These are phyloP conservation scores for Trichocladium antarcticum DNA, from an alignment of 495 filamentous ascomycete genomes.

Conservation along the genomic window DNA sequence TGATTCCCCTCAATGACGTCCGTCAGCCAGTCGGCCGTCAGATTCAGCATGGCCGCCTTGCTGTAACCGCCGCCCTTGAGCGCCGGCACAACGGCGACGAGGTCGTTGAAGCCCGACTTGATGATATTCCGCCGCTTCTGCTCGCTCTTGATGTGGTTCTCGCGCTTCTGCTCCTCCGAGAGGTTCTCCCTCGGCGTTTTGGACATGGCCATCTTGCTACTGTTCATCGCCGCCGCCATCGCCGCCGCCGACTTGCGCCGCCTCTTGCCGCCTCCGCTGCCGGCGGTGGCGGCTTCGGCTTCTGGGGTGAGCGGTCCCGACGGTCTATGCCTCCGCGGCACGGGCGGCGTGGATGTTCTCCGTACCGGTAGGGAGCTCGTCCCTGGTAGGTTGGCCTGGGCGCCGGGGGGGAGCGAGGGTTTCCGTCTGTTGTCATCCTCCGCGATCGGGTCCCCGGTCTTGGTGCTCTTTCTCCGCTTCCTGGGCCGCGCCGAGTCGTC, in stretches of 20 bases:
- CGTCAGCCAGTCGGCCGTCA: slow-evolving; percentile 64
- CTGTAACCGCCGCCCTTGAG: slow-evolving; percentile 59
- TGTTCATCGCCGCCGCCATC: not conserved
- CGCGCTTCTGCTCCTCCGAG: slow-evolving; percentile 70
- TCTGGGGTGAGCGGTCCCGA: not conserved
- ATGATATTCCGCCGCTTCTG: slow-evolving; percentile 75
- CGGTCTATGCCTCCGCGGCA: not conserved
- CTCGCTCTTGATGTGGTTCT: slow-evolving; percentile 82
- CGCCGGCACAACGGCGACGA: slow-evolving; percentile 59
- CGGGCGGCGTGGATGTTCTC: not conserved
- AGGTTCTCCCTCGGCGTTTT: slow-evolving; percentile 63
- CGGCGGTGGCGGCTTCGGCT: not conserved
- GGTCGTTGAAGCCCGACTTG: slow-evolving; percentile 62
- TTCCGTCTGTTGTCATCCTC: slow-evolving; percentile 15
- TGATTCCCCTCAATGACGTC: slow-evolving; percentile 58
- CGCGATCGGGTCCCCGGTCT: not conserved
- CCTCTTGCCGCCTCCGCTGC: slow-evolving; percentile 7
- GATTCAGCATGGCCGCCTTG: slow-evolving; percentile 64
- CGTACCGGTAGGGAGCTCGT: not conserved
- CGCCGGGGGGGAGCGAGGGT: not conserved
- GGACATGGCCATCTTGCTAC: not conserved
- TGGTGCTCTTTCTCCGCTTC: slow-evolving; percentile 8
- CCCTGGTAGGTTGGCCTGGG: not conserved
- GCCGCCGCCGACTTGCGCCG: slow-evolving; percentile 4
- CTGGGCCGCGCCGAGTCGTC: not conserved